Base-by-base conservation (phyloP, 169 alveolate species). In the Neospora caninum region DNA sequence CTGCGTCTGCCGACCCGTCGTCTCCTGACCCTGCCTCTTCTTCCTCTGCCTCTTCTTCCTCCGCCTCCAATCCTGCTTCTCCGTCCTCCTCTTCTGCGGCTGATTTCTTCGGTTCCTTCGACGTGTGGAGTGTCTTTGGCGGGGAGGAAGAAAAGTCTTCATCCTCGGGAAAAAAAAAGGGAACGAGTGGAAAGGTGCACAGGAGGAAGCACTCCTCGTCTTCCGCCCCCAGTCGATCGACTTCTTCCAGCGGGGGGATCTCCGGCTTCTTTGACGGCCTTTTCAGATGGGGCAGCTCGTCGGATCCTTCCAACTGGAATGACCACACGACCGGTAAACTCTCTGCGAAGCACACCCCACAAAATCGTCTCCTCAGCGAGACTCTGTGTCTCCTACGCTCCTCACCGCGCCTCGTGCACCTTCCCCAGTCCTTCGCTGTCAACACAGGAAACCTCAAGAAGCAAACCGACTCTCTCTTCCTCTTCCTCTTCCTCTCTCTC, bases 221-320 rank as follows among this genome's bases (percentile, higher is more conserved):
- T n/a, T 4, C 86, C 27, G 86, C 45, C 39, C 86, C 86, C 39
- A 20, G 39, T 16, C 20, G 49, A 13, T n/a, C 39, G 2, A 7
- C 86, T 31, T 22, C 70, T 0, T 41, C 91, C 41, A 22, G 27
- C 10, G 80, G 70, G 0, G 70, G 70, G 4, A 43, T 86, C 45
- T 0, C 91, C 25, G 78, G 70, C 29, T 86, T 86, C 42, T 86
- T 86, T 36, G 91, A 49, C 25, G 91, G 91, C 49, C 27, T 86
- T 0, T 86, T 45, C 49, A 86, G 64, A 36, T 45, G 49, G 78
- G 70, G 70, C 0, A 45, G 80, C 80, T 10, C 70, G n/a, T 45
- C 91, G 22, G 91, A 86, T 31, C 91, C 91, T 10, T 86, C 91
- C 80, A 25, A 39, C 25, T 86, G 91, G 91, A 86, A 86, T 86